These are phyloP conservation scores for Aspergillus versicolor DNA, from an alignment of 2,329 filamentous ascomycete species.

Conservation along the genomic window DNA sequence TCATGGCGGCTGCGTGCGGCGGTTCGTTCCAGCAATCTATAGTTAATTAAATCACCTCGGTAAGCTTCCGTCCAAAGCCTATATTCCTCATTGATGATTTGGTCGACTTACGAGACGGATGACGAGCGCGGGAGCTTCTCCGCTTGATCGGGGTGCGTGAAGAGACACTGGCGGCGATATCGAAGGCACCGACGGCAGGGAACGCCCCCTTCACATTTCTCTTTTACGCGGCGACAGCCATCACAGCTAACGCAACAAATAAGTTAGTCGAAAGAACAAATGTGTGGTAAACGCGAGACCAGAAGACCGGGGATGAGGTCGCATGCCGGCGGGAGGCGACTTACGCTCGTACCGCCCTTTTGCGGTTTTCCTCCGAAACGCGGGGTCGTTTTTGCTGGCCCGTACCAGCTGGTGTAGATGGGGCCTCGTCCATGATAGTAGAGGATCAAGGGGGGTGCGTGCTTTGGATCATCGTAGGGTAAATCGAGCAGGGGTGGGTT, in stretches of 20 bases:
- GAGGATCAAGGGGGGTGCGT: constrained; percentile 26
- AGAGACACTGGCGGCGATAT: constrained; percentile 53
- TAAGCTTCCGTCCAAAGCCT: not conserved
- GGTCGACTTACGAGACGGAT: constrained; percentile 31
- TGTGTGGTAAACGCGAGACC: not conserved
- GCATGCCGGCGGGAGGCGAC: constrained; percentile 7
- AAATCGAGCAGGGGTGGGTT: not conserved
- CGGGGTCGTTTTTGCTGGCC: constrained; percentile 40
- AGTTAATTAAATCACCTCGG: not conserved
- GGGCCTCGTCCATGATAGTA: constrained; percentile 30
- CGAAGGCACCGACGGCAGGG: constrained; percentile 55
- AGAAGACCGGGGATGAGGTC: not conserved
- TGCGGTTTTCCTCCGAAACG: constrained; percentile 42
- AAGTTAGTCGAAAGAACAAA: not conserved
- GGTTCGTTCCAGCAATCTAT: constrained; percentile 31
- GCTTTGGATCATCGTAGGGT: constrained; percentile 26
- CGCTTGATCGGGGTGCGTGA: constrained; percentile 40
- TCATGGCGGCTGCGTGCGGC: constrained; percentile 34
- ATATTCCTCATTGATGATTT: not conserved
- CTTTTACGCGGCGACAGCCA: constrained; percentile 55
- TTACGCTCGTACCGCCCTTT: constrained; percentile 42
- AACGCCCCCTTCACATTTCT: constrained; percentile 57
- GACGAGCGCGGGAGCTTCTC: constrained; percentile 33
- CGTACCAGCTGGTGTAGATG: constrained; percentile 24
- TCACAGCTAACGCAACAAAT: constrained; percentile 47